Base-by-base conservation (phyloP, 805 yeast genomes). In the Candida schatavii region DNA sequence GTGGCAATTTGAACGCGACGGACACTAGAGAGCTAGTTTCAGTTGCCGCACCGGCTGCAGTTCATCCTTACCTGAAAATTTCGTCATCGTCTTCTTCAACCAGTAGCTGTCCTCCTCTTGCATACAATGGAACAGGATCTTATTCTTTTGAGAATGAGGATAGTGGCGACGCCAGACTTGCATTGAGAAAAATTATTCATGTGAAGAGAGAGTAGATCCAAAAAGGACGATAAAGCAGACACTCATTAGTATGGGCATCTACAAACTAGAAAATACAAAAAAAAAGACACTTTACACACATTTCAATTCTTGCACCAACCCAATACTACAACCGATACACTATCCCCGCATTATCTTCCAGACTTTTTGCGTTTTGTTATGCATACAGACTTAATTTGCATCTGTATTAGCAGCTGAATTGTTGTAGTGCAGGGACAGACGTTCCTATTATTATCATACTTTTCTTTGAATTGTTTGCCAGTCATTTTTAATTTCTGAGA, bases 81-180 rank as follows among this genome's bases (percentile, higher is more conserved):
- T 40, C 48, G 15, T 36, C 49, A 11, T 41, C 50, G 5, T 35
- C 46, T 20, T 36, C 37, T 13, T 37, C 48, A 9, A n/a, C 37
- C 15, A 35, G 29, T 19, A 22, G 28, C 19, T 35, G 19, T 20
- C 37, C 37, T 13, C 37, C 37, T 7, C 20, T 35, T 7, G 19
- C 37, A 9, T 15, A 20, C n/a, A 22, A 18, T 29, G 40, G 34
- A 37, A 10, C 18, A 3, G 40, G 11, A 27, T 19, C 18, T 34
- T 23, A 22, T 15, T 21, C 30, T 3, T n/a, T 22, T 15, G 7
- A 9, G n/a, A 22, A 40, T 18, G 64, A 59, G 11, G 70, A 64
- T 41, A 56, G 61, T 22, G 63, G 63, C 4, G 71, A 65, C 54
- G 71, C 71, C 26, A 54, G 69, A 35, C 50, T 61, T 29, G 71